phyloP scores from a whole-genome alignment of 495 filamentous ascomycete genomes.

The Tuber aestivum region DNA sequence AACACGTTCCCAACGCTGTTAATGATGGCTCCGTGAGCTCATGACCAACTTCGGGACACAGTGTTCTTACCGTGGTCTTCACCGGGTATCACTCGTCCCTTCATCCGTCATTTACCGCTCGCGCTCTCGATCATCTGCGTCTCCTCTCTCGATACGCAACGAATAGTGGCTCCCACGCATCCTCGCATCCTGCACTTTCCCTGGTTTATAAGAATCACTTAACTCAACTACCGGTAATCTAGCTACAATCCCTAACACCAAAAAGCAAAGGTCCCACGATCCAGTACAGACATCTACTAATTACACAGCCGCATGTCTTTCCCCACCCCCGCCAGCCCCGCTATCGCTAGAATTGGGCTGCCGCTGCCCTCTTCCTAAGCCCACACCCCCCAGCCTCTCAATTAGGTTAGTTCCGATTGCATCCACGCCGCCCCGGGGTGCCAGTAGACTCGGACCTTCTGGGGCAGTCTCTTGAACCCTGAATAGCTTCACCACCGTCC shows the following conservation, averaged over 20 bases:
- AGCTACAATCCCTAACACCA: not conserved
- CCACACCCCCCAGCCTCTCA: conserved; percentile 71
- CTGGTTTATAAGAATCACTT: not conserved
- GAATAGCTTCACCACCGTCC: conserved; percentile 80
- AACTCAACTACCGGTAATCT: not conserved
- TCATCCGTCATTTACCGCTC: not conserved
- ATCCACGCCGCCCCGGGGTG: conserved; percentile 86
- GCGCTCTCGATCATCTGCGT: not conserved
- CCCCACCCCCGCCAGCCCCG: not conserved
- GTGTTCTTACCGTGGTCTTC: not conserved
- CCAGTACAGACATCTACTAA: conserved; percentile 1
- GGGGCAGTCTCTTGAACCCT: conserved; percentile 77
- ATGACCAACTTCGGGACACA: not conserved
- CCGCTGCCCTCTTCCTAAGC: conserved; percentile 25
- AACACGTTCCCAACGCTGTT: not conserved
- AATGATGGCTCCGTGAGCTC: not conserved
- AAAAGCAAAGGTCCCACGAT: not conserved
- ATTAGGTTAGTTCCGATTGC: conserved; percentile 91
- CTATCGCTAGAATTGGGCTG: conserved; percentile 17
- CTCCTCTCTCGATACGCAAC: not conserved
- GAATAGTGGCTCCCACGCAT: not conserved
- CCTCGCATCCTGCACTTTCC: not conserved
- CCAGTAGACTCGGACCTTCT: conserved; percentile 71
- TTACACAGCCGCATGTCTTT: conserved; percentile 17
- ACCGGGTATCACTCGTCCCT: not conserved